phyloP scores from a whole-genome alignment of 495 filamentous ascomycete genomes.

The Monascus purpureus region DNA sequence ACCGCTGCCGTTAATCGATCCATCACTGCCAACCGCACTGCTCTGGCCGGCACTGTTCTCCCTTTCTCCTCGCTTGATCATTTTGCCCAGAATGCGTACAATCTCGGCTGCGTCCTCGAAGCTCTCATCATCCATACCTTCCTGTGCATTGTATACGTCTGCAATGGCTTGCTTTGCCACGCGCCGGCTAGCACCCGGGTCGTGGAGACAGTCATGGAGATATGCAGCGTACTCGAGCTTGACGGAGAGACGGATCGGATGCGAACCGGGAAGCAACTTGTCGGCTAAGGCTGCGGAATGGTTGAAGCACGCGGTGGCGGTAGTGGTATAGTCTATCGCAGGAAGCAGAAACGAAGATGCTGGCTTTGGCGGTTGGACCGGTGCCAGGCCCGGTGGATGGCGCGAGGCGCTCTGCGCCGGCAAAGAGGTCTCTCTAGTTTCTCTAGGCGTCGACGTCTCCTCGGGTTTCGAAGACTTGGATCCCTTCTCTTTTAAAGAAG shows the following conservation, averaged over 20 bases:
- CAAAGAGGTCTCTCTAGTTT: no score
- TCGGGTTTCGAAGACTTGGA: no score
- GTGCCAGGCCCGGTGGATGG: conserved; percentile 29
- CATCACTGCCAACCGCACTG: conserved; percentile 13
- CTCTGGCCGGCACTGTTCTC: conserved; percentile 16
- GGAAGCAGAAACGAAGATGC: conserved; percentile 57
- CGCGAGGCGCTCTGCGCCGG: conserved; percentile 14
- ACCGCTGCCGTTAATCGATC: conserved; percentile 21
- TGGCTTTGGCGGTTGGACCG: conserved; percentile 34
- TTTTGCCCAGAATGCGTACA: conserved; percentile 58
- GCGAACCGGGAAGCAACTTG: conserved; percentile 62
- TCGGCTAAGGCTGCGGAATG: conserved; percentile 66
- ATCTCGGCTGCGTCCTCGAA: conserved; percentile 67
- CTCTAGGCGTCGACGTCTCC: no score
- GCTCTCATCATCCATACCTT: conserved; percentile 86
- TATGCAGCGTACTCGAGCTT: conserved; percentile 93
- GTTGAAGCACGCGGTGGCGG: conserved; percentile 66
- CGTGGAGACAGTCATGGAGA: conserved; percentile 84
- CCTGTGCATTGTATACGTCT: conserved; percentile 79
- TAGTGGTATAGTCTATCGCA: conserved; percentile 67
- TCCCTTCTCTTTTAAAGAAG: no score
- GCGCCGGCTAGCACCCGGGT: conserved; percentile 54
- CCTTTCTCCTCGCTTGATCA: conserved; percentile 54
- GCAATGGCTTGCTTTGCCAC: conserved; percentile 72
- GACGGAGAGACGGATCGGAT: conserved; percentile 79